Conservation (phyloP, 164 flowering plant genomes). For the Stephania yunnanensis region DNA sequence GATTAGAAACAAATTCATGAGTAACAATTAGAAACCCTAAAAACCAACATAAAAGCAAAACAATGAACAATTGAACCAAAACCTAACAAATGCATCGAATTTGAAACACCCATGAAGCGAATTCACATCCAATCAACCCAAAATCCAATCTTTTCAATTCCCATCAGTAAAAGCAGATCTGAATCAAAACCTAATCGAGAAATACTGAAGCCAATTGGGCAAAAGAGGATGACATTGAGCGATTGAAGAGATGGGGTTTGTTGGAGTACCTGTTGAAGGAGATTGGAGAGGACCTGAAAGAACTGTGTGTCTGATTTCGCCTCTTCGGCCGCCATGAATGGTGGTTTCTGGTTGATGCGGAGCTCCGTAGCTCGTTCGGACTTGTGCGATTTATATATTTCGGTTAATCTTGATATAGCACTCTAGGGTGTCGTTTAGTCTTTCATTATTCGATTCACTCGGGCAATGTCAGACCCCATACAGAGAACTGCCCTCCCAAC, state of each 20-base stretch:
- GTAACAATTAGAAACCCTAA: neutral
- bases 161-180: neutral
- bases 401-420: neutral
- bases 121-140: neutral
- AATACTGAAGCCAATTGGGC: neutral
- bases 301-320: constrained; percentile 54
- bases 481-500: no score
- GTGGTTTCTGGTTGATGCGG: no score
- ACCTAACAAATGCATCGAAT: neutral
- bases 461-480: no score
- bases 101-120: neutral
- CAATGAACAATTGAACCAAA: neutral
- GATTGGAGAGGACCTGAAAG: constrained; percentile 58
- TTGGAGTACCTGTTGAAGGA: constrained; percentile 50
- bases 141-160: neutral
- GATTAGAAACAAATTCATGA: neutral
- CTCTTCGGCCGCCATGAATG: constrained; percentile 23
- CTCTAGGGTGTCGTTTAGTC: neutral
- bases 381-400: neutral
- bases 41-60: neutral
- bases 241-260: neutral
- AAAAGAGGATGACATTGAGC: neutral
- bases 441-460: no score
- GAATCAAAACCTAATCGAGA: neutral
- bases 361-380: neutral